Percentiles rank a stretch among this genome's conserved stretches.
These are phyloP conservation scores for Glebionis coronaria DNA, from an alignment of 129 eudicot species.

Conservation along the genomic window DNA sequence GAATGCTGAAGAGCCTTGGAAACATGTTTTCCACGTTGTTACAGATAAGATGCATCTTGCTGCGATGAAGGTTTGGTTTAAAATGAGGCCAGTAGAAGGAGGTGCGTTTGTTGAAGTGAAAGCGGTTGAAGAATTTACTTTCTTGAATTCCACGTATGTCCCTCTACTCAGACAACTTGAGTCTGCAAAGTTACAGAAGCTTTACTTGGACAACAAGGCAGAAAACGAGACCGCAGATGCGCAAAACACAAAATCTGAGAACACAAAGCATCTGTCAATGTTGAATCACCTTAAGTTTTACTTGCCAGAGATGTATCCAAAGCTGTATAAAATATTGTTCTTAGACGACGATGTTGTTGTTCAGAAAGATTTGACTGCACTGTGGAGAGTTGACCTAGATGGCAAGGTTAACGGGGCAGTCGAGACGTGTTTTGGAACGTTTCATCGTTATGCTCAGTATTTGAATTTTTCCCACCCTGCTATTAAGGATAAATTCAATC, in stretches of 20 bases:
- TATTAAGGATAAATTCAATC: conserved; percentile 59
- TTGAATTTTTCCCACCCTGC: conserved; percentile 72
- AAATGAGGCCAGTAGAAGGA: conserved; percentile 68
- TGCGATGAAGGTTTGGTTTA: conserved; percentile 95
- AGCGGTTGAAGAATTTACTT: conserved; percentile 58
- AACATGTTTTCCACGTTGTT: conserved; percentile 85
- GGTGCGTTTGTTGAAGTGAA: conserved; percentile 90
- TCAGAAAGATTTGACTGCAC: conserved; percentile 78
- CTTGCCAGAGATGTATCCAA: conserved; percentile 85
- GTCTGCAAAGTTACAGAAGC: conserved; percentile 53
- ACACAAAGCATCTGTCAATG: conserved; percentile 67
- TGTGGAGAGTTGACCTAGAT: conserved; percentile 71
- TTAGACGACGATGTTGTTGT: conserved; percentile 88
- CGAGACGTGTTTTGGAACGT: conserved; percentile 83
- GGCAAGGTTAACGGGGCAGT: conserved; percentile 89
- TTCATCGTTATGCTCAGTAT: conserved; percentile 68
- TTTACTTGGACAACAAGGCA: conserved; percentile 58
- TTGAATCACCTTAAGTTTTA: conserved; percentile 71
- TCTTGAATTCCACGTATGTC: conserved; percentile 72
- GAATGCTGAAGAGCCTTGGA: conserved; percentile 80
- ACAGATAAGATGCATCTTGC: conserved; percentile 82
- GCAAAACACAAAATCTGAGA: conserved; percentile 49
- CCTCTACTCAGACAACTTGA: conserved; percentile 70
- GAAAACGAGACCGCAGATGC: conserved; percentile 64
- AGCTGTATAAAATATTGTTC: conserved; percentile 64